A percentile compares a stretch with the other conserved stretches of the same genome.
Evolutionary conservation across 108 stramenopile species (phyloP).

Genomic region (Cyclotella cryptica): DNA sequence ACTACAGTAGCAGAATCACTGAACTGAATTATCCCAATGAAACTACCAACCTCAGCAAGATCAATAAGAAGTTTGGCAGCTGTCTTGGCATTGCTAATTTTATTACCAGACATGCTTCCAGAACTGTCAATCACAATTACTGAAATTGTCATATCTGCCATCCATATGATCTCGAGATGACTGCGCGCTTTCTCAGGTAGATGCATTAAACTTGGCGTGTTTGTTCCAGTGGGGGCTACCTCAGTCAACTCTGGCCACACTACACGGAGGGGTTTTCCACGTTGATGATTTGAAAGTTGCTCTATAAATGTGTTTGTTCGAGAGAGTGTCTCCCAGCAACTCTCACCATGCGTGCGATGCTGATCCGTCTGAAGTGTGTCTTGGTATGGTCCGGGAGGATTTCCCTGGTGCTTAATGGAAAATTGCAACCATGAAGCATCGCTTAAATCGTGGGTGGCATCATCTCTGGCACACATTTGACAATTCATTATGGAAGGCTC

Average conservation of each 20-base stretch:
- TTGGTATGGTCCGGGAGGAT: neutral
- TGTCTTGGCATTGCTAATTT: neutral
- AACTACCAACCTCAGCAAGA: neutral
- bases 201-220: neutral
- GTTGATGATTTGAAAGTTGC: neutral
- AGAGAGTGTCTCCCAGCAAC: neutral
- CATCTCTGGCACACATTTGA: neutral
- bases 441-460: neutral
- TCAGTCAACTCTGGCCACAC: neutral
- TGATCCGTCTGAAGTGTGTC: neutral
- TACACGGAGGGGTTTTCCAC: neutral
- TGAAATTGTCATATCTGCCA: neutral
- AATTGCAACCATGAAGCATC: conserved; percentile 2
- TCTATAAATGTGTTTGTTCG: neutral
- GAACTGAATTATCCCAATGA: neutral
- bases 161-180: conserved; percentile 5
- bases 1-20: neutral
- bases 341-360: neutral
- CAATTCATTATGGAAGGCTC: neutral
- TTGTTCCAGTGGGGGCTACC: neutral
- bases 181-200: neutral
- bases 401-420: neutral
- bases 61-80: conserved; percentile 5
- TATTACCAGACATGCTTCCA: neutral
- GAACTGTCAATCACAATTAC: conserved; percentile 2